Evolutionary conservation across 352 stramenopile species (phyloP), one percentile per base, ranked within the genome.

Genomic region (Phytophthora sp.): DNA sequence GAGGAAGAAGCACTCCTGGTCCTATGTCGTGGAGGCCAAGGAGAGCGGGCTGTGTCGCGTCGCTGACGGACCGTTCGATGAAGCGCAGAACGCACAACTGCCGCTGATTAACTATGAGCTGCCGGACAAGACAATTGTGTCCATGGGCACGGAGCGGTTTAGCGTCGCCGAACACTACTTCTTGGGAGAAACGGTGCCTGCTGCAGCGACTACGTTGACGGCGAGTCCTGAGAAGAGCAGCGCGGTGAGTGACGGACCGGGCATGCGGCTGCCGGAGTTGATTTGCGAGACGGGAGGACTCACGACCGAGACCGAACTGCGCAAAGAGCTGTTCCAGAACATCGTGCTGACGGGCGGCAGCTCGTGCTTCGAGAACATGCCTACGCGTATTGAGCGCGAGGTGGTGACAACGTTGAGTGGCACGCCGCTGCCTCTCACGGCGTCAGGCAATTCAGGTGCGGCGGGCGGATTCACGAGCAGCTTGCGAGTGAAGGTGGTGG

Each of bases 141-240:
- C 88, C 13, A 52, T 98, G 37, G 88, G 89, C 20, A 85, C 87
- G 0, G 91, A 97, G 69, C 72, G 87, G 17, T 97, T 98, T 64
- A 91, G 88, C 45, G 87, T 93, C 4, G 83, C 90, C 0, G 92
- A 98, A 59, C 83, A 96, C 54, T 92, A 97, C 59, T 98, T 98
- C 31, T 44, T 70, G 31, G 24, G 45, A 7, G 39, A 58, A 34
- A 42, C 59, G 17, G 31, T 42, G 13, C 26, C 56, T 1, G 65
- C 27, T 48, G 73, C 27, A 39, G 56, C 42, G 5, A 57, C 30
- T 8, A 44, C 5, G 5, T 24, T 27, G 3, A 24, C 44, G 28
- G 20, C 23, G 11, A 38, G n/a, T 10, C 39, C 28, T n/a, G 66
- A 54, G 54, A 52, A 17, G 24, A 48, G 37, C 6, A 34, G 15